Percentiles rank a stretch among this genome's conserved stretches.
Evolutionary conservation across 148 eudicot genomes (phyloP).

Genomic region (Silene uniflora): DNA sequence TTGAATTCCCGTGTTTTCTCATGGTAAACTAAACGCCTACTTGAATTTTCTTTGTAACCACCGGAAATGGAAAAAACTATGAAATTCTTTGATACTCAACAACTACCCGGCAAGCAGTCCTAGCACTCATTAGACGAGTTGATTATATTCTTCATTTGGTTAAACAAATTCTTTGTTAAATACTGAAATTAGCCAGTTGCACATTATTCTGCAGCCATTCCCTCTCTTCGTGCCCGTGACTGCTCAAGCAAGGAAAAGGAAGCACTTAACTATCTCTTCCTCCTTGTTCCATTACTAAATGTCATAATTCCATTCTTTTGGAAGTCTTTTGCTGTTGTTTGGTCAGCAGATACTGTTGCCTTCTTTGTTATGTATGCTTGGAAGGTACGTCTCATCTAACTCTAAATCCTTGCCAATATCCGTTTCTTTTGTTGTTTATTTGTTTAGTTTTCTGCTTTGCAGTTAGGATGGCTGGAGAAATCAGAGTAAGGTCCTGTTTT

Average conservation of each 20-base stretch:
- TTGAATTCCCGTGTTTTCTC: no score
- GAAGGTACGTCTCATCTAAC: conserved; percentile 51
- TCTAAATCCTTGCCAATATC: neutral
- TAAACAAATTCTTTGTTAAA: neutral
- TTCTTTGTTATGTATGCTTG: conserved; percentile 92
- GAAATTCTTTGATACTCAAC: no score
- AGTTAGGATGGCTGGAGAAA: conserved; percentile 79
- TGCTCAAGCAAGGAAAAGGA: conserved; percentile 95
- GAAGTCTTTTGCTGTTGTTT: conserved; percentile 93
- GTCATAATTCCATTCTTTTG: conserved; percentile 82
- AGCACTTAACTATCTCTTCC: conserved; percentile 92
- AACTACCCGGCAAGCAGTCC: no score
- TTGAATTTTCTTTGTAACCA: neutral
- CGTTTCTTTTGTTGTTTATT: neutral
- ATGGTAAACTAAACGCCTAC: no score
- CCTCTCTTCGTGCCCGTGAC: conserved; percentile 95
- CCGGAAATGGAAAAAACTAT: neutral
- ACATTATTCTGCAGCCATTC: conserved; percentile 55
- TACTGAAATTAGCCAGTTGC: neutral
- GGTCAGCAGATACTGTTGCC: conserved; percentile 88
- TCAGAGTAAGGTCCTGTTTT: conserved; percentile 26
- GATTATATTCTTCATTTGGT: neutral
- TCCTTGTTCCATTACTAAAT: conserved; percentile 75
- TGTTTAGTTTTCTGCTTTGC: conserved; percentile 21
- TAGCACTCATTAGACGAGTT: no score